phyloP scores from a whole-genome alignment of 345 rosid species.

The Brassica napus region DNA sequence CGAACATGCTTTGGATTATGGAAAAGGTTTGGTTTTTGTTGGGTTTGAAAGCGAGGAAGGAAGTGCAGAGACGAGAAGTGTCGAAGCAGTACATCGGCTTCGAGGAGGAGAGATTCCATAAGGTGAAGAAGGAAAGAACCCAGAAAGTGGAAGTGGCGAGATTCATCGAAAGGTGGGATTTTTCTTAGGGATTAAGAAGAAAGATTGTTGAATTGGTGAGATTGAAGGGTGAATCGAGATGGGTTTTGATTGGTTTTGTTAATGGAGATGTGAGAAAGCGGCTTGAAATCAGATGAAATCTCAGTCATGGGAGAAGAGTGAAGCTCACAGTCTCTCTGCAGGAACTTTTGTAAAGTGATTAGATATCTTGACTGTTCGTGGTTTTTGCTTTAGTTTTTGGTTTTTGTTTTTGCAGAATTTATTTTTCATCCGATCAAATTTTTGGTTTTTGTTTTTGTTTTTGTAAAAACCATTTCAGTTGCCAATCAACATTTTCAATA shows the following conservation, averaged over 20 bases:
- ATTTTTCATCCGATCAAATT: no score
- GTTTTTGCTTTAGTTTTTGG: no score
- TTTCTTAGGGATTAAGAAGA: background rate
- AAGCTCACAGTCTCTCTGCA: slow-evolving; percentile 37
- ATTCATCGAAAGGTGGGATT: slow-evolving; percentile 43
- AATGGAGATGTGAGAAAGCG: slow-evolving; percentile 15
- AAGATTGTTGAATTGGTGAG: slow-evolving; percentile 4
- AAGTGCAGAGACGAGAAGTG: slow-evolving; percentile 72
- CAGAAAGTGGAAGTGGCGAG: slow-evolving; percentile 29
- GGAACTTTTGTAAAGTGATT: slow-evolving; percentile 1
- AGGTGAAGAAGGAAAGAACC: slow-evolving; percentile 21
- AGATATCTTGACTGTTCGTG: background rate
- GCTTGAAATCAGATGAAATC: slow-evolving; percentile 13
- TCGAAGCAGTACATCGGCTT: slow-evolving; percentile 84
- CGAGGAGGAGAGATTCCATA: slow-evolving; percentile 39
- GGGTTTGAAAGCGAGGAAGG: slow-evolving; percentile 81
- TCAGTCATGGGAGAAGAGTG: slow-evolving; percentile 40
- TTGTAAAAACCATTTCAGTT: no score
- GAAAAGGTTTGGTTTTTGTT: slow-evolving; percentile 59
- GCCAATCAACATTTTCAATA: no score
- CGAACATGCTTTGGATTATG: slow-evolving; percentile 91
- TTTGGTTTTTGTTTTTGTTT: no score
- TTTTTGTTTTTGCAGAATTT: no score
- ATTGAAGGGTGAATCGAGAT: slow-evolving; percentile 11
- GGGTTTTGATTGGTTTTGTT: slow-evolving; percentile 21